Conservation (phyloP, 768 basidiomycete species). For the Lactarius quietus region DNA sequence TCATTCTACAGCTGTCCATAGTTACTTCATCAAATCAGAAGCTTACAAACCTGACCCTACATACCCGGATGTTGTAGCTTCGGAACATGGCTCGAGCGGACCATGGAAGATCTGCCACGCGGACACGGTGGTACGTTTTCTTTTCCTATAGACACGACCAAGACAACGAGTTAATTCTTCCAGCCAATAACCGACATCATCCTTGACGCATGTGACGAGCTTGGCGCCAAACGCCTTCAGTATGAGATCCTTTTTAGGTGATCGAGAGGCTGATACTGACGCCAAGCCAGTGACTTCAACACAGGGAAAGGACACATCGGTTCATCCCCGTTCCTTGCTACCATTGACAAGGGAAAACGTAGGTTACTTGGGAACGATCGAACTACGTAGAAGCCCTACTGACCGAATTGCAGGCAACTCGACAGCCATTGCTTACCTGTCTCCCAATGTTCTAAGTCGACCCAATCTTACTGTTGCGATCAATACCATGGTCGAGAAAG, state of each 20-base stretch:
- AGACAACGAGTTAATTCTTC: neutral
- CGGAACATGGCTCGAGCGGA: slow-evolving; percentile 18
- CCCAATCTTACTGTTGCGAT: slow-evolving; percentile 25
- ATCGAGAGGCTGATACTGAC: neutral
- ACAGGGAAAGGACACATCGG: slow-evolving; percentile 19
- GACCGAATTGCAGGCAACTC: slow-evolving; percentile 16
- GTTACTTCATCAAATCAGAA: slow-evolving; percentile 26
- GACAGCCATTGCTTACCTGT: slow-evolving; percentile 17
- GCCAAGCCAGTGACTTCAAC: slow-evolving; percentile 20
- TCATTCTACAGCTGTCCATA: neutral
- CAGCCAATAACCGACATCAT: slow-evolving; percentile 22
- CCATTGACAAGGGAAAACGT: slow-evolving; percentile 19
- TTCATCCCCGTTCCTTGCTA: slow-evolving; percentile 16
- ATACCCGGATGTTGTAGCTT: slow-evolving; percentile 8
- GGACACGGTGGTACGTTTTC: neutral
- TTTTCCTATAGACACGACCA: neutral
- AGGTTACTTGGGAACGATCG: neutral
- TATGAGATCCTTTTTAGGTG: neutral
- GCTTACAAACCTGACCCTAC: slow-evolving; percentile 13
- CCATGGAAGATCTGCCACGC: slow-evolving; percentile 17
- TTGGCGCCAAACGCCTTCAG: slow-evolving; percentile 19
- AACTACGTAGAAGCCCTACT: neutral
- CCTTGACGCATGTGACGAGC: slow-evolving; percentile 18
- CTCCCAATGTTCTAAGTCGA: slow-evolving; percentile 32
- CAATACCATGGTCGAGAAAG: slow-evolving; percentile 11